phyloP scores from a whole-genome alignment of 495 filamentous ascomycete species.

The Trichoderma orchidacearum region DNA sequence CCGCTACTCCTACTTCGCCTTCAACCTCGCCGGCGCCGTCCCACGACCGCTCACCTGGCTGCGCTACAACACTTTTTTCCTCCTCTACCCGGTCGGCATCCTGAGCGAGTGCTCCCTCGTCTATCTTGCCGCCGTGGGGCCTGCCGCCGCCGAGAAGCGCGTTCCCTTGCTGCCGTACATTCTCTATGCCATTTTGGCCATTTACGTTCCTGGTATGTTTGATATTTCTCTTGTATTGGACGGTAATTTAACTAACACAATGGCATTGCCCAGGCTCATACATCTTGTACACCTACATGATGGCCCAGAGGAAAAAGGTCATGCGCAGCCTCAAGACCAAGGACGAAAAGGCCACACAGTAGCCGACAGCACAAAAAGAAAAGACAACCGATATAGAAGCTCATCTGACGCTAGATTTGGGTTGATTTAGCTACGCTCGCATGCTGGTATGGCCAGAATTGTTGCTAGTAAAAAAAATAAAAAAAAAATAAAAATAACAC shows the following conservation, averaged over 20 bases:
- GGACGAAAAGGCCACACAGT: slow-evolving; percentile 18
- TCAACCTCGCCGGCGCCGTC: slow-evolving; percentile 45
- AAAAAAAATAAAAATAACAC: background rate
- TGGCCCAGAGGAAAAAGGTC: slow-evolving; percentile 70
- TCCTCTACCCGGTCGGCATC: slow-evolving; percentile 88
- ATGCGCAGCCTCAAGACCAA: slow-evolving; percentile 38
- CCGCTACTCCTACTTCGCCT: slow-evolving; percentile 77
- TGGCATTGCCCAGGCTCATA: slow-evolving; percentile 45
- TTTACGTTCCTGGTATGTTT: slow-evolving; percentile 64
- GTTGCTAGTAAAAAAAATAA: background rate
- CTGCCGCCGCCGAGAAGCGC: slow-evolving; percentile 38
- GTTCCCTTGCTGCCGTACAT: background rate
- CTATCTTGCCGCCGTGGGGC: slow-evolving; percentile 47
- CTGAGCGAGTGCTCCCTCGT: slow-evolving; percentile 72
- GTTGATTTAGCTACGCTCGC: background rate
- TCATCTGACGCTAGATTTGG: background rate
- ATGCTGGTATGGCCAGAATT: background rate
- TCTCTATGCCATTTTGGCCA: slow-evolving; percentile 37
- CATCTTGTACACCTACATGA: slow-evolving; percentile 88
- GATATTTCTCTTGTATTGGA: background rate
- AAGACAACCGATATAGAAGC: background rate
- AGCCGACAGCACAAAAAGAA: slow-evolving; percentile 1
- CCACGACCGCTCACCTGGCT: slow-evolving; percentile 65
- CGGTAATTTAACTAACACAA: background rate
- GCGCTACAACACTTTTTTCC: slow-evolving; percentile 83